Conservation (phyloP, 768 basidiomycete species). For the Phylloporus scabripes region DNA sequence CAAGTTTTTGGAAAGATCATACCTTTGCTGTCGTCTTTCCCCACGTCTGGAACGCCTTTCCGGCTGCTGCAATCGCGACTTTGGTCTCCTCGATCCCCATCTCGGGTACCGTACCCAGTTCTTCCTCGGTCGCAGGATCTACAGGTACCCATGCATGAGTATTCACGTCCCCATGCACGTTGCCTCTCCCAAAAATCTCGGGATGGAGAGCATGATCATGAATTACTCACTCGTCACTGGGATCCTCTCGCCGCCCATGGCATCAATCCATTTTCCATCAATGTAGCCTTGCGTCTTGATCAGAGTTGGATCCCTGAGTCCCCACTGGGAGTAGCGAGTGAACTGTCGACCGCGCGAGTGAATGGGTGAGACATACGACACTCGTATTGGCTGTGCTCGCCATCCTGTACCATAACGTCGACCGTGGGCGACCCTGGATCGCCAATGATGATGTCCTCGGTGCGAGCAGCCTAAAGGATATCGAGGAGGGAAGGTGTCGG, state of each 20-base stretch:
- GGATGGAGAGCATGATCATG: background rate
- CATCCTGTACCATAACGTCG: constrained; percentile 40
- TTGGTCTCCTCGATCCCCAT: constrained; percentile 83
- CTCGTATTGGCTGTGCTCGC: constrained; percentile 39
- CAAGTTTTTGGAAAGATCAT: constrained; percentile 4
- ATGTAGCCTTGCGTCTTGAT: constrained; percentile 75
- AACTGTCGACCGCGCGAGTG: background rate
- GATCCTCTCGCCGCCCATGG: constrained; percentile 67
- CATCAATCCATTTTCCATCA: constrained; percentile 81
- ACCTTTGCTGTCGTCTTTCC: constrained; percentile 85
- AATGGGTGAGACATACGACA: constrained; percentile 28
- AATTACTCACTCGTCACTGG: constrained; percentile 62
- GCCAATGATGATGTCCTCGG: constrained; percentile 9
- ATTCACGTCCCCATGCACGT: background rate
- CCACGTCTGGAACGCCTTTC: constrained; percentile 79
- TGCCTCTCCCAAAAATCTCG: background rate
- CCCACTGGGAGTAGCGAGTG: constrained; percentile 42
- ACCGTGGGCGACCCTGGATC: constrained; percentile 3
- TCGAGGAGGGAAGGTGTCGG: constrained; percentile 10
- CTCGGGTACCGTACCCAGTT: constrained; percentile 83
- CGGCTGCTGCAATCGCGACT: constrained; percentile 78
- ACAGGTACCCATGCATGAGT: constrained; percentile 2
- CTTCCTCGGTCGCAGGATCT: constrained; percentile 88
- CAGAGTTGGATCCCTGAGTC: constrained; percentile 70
- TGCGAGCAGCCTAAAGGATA: constrained; percentile 18